Evolutionary conservation across 768 basidiomycete genomes (phyloP), one percentile per base, ranked within the genome.

Genomic region (Agaricus bisporus): DNA sequence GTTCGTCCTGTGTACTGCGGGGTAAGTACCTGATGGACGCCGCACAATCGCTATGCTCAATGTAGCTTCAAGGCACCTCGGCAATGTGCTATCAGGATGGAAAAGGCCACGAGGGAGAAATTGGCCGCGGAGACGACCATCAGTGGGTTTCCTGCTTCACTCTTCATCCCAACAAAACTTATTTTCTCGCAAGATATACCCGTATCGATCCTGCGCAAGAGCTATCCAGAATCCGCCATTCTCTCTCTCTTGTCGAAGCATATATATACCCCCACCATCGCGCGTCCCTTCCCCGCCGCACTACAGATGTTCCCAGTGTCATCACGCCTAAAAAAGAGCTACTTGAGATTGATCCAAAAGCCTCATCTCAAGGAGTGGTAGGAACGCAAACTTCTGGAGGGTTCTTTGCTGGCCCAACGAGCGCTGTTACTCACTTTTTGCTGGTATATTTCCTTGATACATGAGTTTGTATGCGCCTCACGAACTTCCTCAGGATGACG

Each of bases 1-100:
- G 90, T 63, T 91, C 89, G 3, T 89, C 87, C 17, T 92, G 90
- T 66, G 88, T 91, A 43, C 73, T 91, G 59, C 76, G 90, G 71
- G 90, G 88, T 83, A 50, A 55, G 79, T 71, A 29, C 36, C 42
- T 43, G 49, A 47, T 38, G 37, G 5, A 46, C 58, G 48, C 60
- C 58, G 55, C 59, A 22, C 4, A 63, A 61, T 61, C 62, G 49
- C 50, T 41, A 61, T 63, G 64, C 62, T 61, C 54, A 62, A 61
- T 54, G 56, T 54, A 26, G 46, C 55, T 59, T 55, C 55, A 63
- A 91, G 88, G 90, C 54, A 91, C 90, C 35, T 81, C 86, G 62
- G 81, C 86, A 35, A 78, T 78, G 61, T 92, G 89, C 71, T 91
- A 91, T 72, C 85, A 88, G 63, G 83, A 86, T 71, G 79, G 78